Percentiles rank a stretch among this genome's conserved stretches.
phyloP scores from a whole-genome alignment of 768 basidiomycete genomes.

The Agrocybe pediades region DNA sequence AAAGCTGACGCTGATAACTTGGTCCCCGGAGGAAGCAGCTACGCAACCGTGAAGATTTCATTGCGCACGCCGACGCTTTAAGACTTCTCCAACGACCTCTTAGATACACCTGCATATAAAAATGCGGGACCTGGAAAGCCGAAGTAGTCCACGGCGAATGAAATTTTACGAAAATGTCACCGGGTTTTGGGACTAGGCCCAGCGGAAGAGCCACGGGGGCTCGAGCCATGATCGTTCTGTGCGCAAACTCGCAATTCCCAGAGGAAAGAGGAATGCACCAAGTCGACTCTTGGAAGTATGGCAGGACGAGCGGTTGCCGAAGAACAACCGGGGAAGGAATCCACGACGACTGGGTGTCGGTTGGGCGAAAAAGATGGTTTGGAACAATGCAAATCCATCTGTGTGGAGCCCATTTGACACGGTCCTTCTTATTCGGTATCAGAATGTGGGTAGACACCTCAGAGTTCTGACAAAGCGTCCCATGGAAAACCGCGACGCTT shows the following conservation, averaged over 20 bases:
- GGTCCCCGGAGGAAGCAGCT: conserved; percentile 18
- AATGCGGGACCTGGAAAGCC: conserved; percentile 21
- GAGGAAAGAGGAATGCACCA: conserved; percentile 8
- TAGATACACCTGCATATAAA: conserved; percentile 12
- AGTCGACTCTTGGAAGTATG: conserved; percentile 8
- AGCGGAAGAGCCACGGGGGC: conserved; percentile 45
- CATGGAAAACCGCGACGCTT: conserved; percentile 46
- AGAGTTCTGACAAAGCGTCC: conserved; percentile 19
- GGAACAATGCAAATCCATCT: conserved; percentile 12
- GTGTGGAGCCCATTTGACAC: conserved; percentile 24
- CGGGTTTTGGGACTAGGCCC: conserved; percentile 44
- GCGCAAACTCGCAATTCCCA: conserved; percentile 23
- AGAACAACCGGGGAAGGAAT: conserved; percentile 13
- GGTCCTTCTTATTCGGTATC: background rate
- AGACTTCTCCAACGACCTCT: conserved; percentile 37
- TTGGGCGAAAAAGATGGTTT: conserved; percentile 26
- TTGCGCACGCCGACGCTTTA: conserved; percentile 54
- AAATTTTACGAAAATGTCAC: conserved; percentile 50
- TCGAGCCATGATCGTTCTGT: conserved; percentile 39
- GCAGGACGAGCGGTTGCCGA: background rate
- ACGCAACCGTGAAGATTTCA: conserved; percentile 57
- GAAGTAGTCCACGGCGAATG: conserved; percentile 53
- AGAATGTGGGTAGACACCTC: conserved; percentile 46
- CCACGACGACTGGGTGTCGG: conserved; percentile 19
- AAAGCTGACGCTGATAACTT: conserved; percentile 5